Evolutionary conservation across 176 grass and related monocot species (phyloP).

Genomic region (bread wheat (Triticum aestivum)): IWGSC_CS_RefSeq_v2.1 NC_057803.1:670121070-670121569

Average conservation of each 20-base stretch:
- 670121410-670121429: neutral
- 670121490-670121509: neutral
- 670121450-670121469: constrained; percentile 1
- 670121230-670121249: neutral
- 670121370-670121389: neutral
- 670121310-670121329: neutral
- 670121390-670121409: neutral
- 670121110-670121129: constrained; percentile 1
- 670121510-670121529: neutral
- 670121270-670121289: neutral
- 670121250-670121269: neutral
- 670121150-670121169: neutral
- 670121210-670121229: neutral
- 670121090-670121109: neutral
- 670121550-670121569: neutral
- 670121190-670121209: neutral
- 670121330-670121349: neutral
- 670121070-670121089: neutral
- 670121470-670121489: neutral
- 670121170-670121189: neutral
- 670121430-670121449: neutral
- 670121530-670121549: neutral
- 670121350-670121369: neutral
- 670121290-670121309: neutral
- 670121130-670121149: neutral